Evolutionary conservation across 768 basidiomycete species (phyloP).

Genomic region (Gloeostereum incarnatum): DNA sequence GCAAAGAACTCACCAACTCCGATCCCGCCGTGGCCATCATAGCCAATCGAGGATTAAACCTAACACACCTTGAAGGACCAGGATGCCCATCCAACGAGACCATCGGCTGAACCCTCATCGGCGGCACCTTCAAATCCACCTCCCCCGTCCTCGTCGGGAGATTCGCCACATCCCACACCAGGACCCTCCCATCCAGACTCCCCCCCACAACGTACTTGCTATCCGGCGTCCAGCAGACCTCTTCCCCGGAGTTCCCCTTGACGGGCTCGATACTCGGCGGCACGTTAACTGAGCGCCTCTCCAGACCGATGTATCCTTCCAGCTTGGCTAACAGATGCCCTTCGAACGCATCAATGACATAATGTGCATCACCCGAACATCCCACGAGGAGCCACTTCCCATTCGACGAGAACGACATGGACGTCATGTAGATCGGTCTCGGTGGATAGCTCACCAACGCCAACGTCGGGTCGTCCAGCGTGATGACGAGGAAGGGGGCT

Average conservation of each 20-base stretch:
- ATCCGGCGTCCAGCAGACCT: constrained; percentile 91
- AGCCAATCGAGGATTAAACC: constrained; percentile 80
- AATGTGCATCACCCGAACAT: constrained; percentile 89
- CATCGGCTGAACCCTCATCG: constrained; percentile 31
- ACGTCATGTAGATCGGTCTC: constrained; percentile 84
- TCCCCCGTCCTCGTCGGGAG: constrained; percentile 42
- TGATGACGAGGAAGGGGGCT: constrained; percentile 80
- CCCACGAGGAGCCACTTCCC: constrained; percentile 88
- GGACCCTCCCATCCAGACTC: constrained; percentile 75
- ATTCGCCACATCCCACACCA: constrained; percentile 78
- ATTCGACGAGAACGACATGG: constrained; percentile 82
- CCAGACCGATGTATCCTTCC: constrained; percentile 77
- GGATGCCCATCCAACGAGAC: constrained; percentile 67
- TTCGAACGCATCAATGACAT: constrained; percentile 86
- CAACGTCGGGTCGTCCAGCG: constrained; percentile 75
- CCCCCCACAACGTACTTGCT: constrained; percentile 86
- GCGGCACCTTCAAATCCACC: constrained; percentile 45
- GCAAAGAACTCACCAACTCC: constrained; percentile 54
- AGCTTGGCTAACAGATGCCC: constrained; percentile 79
- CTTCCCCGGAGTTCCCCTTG: constrained; percentile 85
- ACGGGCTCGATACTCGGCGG: constrained; percentile 53
- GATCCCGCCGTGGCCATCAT: constrained; percentile 84
- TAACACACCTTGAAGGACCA: constrained; percentile 77
- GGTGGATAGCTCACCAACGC: constrained; percentile 75
- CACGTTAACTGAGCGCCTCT: constrained; percentile 47